Percentiles rank a stretch among this genome's conserved stretches.
Conservation (phyloP, 805 yeast species). For the Barnettozyma populi region DNA sequence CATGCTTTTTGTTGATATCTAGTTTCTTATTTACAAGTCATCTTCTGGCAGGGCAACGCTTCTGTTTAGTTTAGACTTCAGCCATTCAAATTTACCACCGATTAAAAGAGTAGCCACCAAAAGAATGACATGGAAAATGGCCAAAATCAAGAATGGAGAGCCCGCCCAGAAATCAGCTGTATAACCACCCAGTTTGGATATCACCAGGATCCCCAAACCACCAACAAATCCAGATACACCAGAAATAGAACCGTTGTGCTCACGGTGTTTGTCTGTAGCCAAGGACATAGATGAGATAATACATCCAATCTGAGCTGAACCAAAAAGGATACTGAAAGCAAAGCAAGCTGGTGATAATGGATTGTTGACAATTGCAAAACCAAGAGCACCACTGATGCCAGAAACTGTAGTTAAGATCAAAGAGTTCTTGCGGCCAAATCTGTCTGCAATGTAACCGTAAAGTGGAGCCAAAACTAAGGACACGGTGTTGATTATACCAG, state of each 20-base stretch:
- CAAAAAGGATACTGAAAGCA: conserved; percentile 41
- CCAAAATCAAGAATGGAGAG: conserved; percentile 54
- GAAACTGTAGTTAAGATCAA: conserved; percentile 34
- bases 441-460: conserved; percentile 56
- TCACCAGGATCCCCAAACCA: conserved; percentile 57
- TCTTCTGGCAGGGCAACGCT: conserved; percentile 11
- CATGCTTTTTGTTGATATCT: neutral
- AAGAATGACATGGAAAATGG: conserved; percentile 32
- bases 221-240: conserved; percentile 69
- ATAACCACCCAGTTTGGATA: conserved; percentile 57
- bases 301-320: conserved; percentile 57
- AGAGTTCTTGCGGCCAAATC: conserved; percentile 31
- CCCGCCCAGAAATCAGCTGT: conserved; percentile 52
- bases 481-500: conserved; percentile 59
- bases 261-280: conserved; percentile 39
- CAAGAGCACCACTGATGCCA: conserved; percentile 41
- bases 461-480: conserved; percentile 58
- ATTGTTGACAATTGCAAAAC: conserved; percentile 27
- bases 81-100: conserved; percentile 18
- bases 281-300: conserved; percentile 62
- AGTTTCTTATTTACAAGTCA: conserved; percentile 3
- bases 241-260: conserved; percentile 55
- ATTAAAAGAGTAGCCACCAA: conserved; percentile 16
- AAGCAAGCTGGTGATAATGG: conserved; percentile 34
- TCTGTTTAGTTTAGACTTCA: conserved; percentile 4